Evolutionary conservation across 2,329 filamentous ascomycete genomes (phyloP).

Genomic region (Sordariomycetes sp.): DNA sequence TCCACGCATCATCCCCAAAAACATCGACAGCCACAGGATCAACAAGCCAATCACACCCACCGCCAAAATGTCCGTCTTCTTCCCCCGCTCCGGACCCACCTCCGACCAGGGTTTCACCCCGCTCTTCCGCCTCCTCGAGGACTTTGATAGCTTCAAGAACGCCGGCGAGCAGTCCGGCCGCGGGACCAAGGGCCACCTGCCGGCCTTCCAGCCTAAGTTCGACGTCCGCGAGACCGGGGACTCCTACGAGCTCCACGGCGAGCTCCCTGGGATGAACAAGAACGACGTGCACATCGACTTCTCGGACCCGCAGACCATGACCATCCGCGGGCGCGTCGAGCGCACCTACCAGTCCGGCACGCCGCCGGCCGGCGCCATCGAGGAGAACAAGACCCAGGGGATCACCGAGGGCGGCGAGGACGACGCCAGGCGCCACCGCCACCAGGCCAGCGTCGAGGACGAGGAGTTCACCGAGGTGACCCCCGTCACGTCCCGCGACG

Average conservation of each 20-base stretch:
- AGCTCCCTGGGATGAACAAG: conserved; percentile 66
- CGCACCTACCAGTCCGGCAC: conserved; percentile 47
- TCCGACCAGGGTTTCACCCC: conserved; percentile 42
- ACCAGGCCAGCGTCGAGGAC: conserved; percentile 58
- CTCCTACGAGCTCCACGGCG: conserved; percentile 67
- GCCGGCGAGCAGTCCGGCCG: neutral
- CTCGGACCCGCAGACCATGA: conserved; percentile 62
- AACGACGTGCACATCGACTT: conserved; percentile 70
- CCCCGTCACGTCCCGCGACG: neutral
- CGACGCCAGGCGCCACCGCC: conserved; percentile 24
- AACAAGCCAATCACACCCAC: conserved; percentile 5
- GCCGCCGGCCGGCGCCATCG: conserved; percentile 22
- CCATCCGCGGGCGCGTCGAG: conserved; percentile 60
- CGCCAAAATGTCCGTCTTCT: conserved; percentile 51
- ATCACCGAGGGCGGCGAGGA: conserved; percentile 26
- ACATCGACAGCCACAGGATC: neutral
- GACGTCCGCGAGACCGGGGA: conserved; percentile 62
- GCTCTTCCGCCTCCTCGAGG: conserved; percentile 54
- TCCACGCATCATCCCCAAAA: neutral
- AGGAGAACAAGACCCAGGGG: conserved; percentile 10
- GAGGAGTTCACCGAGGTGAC: conserved; percentile 18
- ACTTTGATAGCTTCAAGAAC: conserved; percentile 45
- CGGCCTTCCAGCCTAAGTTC: conserved; percentile 65
- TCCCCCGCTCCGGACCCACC: conserved; percentile 42
- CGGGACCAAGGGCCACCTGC: conserved; percentile 19